Conservation (phyloP, 305 asterid genomes). For the Striga hermonthica region DNA sequence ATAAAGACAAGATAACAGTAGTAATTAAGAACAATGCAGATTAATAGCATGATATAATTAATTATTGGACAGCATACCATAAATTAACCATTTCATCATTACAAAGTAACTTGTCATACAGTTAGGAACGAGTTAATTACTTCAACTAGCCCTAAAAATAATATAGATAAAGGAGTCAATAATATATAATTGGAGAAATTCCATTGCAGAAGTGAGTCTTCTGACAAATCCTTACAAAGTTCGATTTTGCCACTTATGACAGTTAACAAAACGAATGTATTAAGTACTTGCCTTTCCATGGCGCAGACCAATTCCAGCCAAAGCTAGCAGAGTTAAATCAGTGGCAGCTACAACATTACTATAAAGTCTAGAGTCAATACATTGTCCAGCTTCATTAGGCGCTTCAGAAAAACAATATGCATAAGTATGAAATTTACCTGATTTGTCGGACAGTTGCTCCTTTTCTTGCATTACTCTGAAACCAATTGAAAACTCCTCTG, state of each 20-base stretch:
- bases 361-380: constrained; percentile 51
- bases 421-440: constrained; percentile 51
- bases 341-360: constrained; percentile 98
- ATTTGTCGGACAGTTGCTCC: constrained; percentile 98
- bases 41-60: constrained; percentile 3
- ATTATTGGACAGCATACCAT: not conserved
- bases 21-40: constrained; percentile 11
- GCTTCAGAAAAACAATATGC: constrained; percentile 23
- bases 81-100: constrained; percentile 20
- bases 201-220: constrained; percentile 23
- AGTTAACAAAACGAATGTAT: constrained; percentile 23
- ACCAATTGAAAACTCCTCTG: constrained; percentile 93
- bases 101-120: constrained; percentile 22
- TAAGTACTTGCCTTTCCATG: constrained; percentile 63
- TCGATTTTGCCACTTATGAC: constrained; percentile 26
- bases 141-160: constrained; percentile 16
- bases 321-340: constrained; percentile 86
- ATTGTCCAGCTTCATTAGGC: constrained; percentile 23
- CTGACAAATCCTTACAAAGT: constrained; percentile 22
- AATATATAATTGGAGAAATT: constrained; percentile 25
- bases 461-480: constrained; percentile 65
- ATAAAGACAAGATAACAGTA: constrained; percentile 13
- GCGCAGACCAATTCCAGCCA: constrained; percentile 95
- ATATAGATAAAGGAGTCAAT: constrained; percentile 19
- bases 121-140: constrained; percentile 23